Base-by-base conservation (phyloP, 176 grass and related monocot genomes). In the Oropetium thomaeum region DNA sequence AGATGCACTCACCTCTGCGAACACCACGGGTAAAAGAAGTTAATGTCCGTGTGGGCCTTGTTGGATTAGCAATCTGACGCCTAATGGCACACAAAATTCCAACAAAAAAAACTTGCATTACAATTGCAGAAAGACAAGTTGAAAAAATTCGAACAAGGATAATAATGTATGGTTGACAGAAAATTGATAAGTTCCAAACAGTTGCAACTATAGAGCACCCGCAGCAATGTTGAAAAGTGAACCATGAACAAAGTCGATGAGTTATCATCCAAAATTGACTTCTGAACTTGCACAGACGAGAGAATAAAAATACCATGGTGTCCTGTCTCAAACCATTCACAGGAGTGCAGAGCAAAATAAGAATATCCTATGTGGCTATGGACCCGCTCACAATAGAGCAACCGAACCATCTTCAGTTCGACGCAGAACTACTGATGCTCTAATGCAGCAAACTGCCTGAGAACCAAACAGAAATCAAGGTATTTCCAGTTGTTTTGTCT, bases 21-120 rank as follows among this genome's bases (percentile, higher is more conserved):
- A 79, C 89, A 85, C 82, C 92, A 77, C 85, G 81, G 39, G 89
- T 67, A 68, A 93, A 74, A 64, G 86, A 79, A 59, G 75, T 81
- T 42, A 97, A 61, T 62, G 87, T 86, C 76, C 90, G 79, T 13
- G 87, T 75, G 30, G 93, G 85, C 69, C 89, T 90, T 54, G 43
- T 48, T 5, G 84, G 79, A 71, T 97, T 97, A 85, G 65, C 66
- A 71, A 90, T 78, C 71, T 93, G 93, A 67, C 89, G 79, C 69
- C 93, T 97, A 64, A 65, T 51, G 13, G 47, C 62, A 71, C 35
- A 17, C 51, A 62, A 58, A 76, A 76, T 71, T 58, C 44, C 25
- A 57, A 80, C 37, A 84, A 79, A 8, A 37, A 54, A 70, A 79
- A 75, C 31, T 76, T 47, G 28, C 55, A 55, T 30, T 67, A 79